A percentile compares a stretch with the other conserved stretches of the same genome.
phyloP scores from a whole-genome alignment of 176 grass and related monocot genomes.

The Aegilops longissima region DNA sequence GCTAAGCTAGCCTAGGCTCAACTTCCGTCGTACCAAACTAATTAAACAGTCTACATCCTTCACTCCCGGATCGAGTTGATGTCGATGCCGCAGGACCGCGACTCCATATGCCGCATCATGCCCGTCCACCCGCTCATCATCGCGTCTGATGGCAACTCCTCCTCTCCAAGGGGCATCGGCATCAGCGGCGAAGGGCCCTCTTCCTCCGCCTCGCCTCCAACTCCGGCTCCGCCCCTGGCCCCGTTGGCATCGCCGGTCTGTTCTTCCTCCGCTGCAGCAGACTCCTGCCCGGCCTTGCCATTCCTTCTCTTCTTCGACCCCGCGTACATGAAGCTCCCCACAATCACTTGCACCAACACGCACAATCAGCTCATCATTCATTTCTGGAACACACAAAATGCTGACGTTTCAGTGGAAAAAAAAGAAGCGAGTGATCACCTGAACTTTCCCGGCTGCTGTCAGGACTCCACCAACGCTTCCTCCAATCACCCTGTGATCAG shows the following conservation, averaged over 20 bases:
- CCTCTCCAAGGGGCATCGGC: neutral
- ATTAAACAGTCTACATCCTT: neutral
- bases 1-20: no score
- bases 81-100: conserved; percentile 33
- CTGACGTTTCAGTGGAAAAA: no score
- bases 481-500: conserved; percentile 49
- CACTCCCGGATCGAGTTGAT: conserved; percentile 45
- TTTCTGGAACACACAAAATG: no score
- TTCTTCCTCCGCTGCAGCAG: neutral
- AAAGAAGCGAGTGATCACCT: conserved; percentile 34
- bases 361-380: no score
- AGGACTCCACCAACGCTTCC: conserved; percentile 66
- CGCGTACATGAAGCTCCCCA: conserved; percentile 54
- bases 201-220: neutral
- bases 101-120: conserved; percentile 49
- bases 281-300: conserved; percentile 25
- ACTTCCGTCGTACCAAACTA: no score
- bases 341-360: conserved; percentile 28
- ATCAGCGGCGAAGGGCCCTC: neutral
- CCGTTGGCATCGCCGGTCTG: neutral
- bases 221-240: neutral
- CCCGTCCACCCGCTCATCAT: conserved; percentile 43
- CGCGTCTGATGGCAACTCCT: neutral
- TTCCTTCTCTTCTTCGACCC: conserved; percentile 53
- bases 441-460: conserved; percentile 59